Conservation (phyloP, 2,329 filamentous ascomycete genomes). For the Penicillium sp. region DNA sequence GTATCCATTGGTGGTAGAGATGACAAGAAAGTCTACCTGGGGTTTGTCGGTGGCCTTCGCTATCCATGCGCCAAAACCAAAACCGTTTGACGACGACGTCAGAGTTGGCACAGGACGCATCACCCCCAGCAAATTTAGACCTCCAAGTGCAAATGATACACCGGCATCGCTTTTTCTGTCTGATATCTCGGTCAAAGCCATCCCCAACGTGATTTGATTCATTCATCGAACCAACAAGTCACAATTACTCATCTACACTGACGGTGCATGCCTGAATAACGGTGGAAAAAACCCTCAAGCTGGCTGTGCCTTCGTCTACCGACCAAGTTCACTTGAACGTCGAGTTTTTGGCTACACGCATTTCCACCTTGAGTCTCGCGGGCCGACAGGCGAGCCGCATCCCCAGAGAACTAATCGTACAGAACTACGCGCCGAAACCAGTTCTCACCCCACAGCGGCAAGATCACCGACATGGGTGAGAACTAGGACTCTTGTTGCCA, state of each 20-base stretch:
- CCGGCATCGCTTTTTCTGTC: neutral
- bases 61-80: no score
- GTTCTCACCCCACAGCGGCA: no score
- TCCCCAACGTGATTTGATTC: neutral
- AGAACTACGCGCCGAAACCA: constrained; percentile 60
- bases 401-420: constrained; percentile 58
- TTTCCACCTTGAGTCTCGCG: constrained; percentile 51
- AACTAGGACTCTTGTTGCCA: no score
- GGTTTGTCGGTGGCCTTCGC: no score
- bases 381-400: constrained; percentile 45
- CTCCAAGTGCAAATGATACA: constrained; percentile 19
- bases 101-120: constrained; percentile 36
- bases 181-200: neutral
- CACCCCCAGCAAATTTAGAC: constrained; percentile 40
- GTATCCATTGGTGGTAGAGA: no score
- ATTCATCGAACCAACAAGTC: neutral
- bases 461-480: no score
- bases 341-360: no score
- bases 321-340: constrained; percentile 13
- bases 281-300: constrained; percentile 43
- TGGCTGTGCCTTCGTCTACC: constrained; percentile 46
- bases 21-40: no score
- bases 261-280: constrained; percentile 53
- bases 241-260: constrained; percentile 49
- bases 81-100: no score